Evolutionary conservation across 768 basidiomycete species (phyloP).

Genomic region (Tylopilus balloui): DNA sequence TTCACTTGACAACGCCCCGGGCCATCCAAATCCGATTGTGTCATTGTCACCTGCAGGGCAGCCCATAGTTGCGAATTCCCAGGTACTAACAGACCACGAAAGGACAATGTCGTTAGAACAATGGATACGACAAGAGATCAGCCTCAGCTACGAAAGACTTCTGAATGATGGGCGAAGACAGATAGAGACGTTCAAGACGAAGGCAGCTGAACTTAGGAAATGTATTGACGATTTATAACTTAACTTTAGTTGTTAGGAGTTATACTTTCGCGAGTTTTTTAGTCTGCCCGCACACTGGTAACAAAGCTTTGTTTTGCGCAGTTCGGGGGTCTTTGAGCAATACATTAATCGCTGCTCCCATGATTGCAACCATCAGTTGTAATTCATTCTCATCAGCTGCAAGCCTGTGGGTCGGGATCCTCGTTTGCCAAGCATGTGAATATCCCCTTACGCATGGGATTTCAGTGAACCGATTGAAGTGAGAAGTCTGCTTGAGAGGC

Average conservation of each 20-base stretch:
- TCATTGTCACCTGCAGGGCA: slow-evolving; percentile 12
- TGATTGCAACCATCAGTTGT: too few relatives aligned
- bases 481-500: too few relatives aligned
- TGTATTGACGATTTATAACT: slow-evolving; percentile 35
- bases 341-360: too few relatives aligned
- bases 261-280: background rate
- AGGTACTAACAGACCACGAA: slow-evolving; percentile 42
- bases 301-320: too few relatives aligned
- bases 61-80: slow-evolving; percentile 11
- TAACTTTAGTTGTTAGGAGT: background rate
- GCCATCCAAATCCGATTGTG: slow-evolving; percentile 10
- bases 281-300: background rate
- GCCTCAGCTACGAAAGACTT: slow-evolving; percentile 58
- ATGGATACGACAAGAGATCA: slow-evolving; percentile 76
- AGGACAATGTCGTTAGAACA: slow-evolving; percentile 78
- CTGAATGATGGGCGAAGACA: slow-evolving; percentile 46
- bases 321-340: too few relatives aligned
- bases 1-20: background rate
- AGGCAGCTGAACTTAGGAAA: slow-evolving; percentile 38
- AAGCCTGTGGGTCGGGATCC: too few relatives aligned
- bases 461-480: too few relatives aligned
- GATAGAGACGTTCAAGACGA: slow-evolving; percentile 45
- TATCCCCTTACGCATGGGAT: too few relatives aligned
- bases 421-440: too few relatives aligned
- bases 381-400: too few relatives aligned